Percentiles rank a stretch among this genome's conserved stretches.
Conservation (phyloP, 768 basidiomycete genomes). For the Boletus tomentosulus region DNA sequence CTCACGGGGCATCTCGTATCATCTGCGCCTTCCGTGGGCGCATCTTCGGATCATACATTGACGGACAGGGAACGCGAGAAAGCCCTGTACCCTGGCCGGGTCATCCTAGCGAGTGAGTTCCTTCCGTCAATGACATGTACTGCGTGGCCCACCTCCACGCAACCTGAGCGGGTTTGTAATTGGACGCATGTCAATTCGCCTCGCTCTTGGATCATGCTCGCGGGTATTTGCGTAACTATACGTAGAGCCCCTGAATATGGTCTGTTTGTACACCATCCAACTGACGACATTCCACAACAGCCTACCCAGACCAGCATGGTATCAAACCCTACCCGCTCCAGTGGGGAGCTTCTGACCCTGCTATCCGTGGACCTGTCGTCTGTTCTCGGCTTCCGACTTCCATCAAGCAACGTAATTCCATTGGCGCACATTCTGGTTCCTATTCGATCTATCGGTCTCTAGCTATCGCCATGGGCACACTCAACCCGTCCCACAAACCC, state of each 20-base stretch:
- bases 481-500: slow-evolving; percentile 75
- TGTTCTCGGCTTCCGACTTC: slow-evolving; percentile 80
- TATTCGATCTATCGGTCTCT: slow-evolving; percentile 95
- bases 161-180: not conserved
- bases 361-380: slow-evolving; percentile 78
- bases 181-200: slow-evolving; percentile 3
- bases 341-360: slow-evolving; percentile 74
- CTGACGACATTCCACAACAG: slow-evolving; percentile 26
- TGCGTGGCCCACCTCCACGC: not conserved
- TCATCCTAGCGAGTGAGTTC: slow-evolving; percentile 76
- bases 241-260: slow-evolving; percentile 4
- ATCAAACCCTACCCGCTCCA: slow-evolving; percentile 72
- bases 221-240: slow-evolving; percentile 4
- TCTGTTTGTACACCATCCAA: not conserved
- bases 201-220: slow-evolving; percentile 11
- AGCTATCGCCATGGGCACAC: slow-evolving; percentile 84
- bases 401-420: slow-evolving; percentile 88
- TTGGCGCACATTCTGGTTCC: slow-evolving; percentile 90
- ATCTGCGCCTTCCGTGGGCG: slow-evolving; percentile 21
- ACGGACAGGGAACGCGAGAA: slow-evolving; percentile 68
- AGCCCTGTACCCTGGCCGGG: slow-evolving; percentile 74
- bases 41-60: slow-evolving; percentile 15
- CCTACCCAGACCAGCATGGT: slow-evolving; percentile 92
- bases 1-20: slow-evolving; percentile 26
- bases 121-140: not conserved